A percentile compares a stretch with the other conserved stretches of the same genome.
Conservation (phyloP, 202 grass and related monocot species). For the Musa balbisiana region DNA sequence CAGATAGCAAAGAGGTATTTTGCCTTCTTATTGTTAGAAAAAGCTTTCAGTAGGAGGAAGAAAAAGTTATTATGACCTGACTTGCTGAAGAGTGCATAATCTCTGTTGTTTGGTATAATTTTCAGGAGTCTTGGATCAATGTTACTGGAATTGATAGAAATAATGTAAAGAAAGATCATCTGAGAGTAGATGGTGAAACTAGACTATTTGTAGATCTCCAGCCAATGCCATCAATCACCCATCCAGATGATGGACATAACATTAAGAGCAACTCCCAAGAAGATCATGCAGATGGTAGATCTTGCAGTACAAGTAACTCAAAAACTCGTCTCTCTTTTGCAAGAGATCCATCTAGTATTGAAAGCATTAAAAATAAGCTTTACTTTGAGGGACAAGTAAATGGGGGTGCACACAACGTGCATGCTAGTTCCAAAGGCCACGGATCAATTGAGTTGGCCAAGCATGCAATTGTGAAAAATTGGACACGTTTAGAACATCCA, state of each 20-base stretch:
- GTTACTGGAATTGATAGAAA: slow-evolving; percentile 25
- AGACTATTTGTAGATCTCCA: slow-evolving; percentile 46
- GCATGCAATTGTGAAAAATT: slow-evolving; percentile 54
- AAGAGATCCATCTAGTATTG: slow-evolving; percentile 23
- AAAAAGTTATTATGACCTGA: not conserved
- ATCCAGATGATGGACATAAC: slow-evolving; percentile 29
- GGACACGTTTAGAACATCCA: slow-evolving; percentile 64
- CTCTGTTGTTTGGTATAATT: slow-evolving; percentile 13
- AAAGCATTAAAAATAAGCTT: slow-evolving; percentile 23
- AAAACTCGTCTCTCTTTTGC: slow-evolving; percentile 31
- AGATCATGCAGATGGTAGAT: slow-evolving; percentile 30
- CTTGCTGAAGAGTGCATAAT: slow-evolving; percentile 11
- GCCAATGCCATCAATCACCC: slow-evolving; percentile 30
- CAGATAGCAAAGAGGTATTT: slow-evolving; percentile 26
- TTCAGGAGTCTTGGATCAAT: slow-evolving; percentile 45
- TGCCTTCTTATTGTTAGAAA: slow-evolving; percentile 7
- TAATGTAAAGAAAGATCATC: slow-evolving; percentile 18
- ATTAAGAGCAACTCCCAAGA: slow-evolving; percentile 43
- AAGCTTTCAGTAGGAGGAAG: slow-evolving; percentile 19
- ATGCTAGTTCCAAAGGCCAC: slow-evolving; percentile 19
- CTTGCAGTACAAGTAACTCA: slow-evolving; percentile 33
- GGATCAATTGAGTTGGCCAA: slow-evolving; percentile 38
- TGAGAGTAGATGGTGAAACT: slow-evolving; percentile 39
- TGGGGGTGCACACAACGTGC: slow-evolving; percentile 4
- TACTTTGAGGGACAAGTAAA: slow-evolving; percentile 35